A percentile compares a stretch with the other conserved stretches of the same genome.
These are phyloP conservation scores for Elongisporangium senticosum DNA, from an alignment of 352 stramenopile species.

Conservation along the genomic window DNA sequence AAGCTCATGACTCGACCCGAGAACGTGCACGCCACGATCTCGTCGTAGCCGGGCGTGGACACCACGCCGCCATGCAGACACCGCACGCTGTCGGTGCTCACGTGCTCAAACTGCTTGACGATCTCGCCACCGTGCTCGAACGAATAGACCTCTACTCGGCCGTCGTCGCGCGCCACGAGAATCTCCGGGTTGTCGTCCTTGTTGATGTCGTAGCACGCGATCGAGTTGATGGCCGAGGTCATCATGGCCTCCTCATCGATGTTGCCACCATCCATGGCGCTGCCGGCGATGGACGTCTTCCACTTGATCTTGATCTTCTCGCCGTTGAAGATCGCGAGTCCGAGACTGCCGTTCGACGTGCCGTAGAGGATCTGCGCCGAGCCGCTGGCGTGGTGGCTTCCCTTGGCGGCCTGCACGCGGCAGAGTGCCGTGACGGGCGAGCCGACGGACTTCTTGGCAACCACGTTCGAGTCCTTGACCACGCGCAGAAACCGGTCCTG, in stretches of 20 bases:
- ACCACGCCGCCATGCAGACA: slow-evolving; percentile 68
- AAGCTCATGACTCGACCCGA: slow-evolving; percentile 77
- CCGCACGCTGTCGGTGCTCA: slow-evolving; percentile 69
- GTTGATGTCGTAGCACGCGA: slow-evolving; percentile 75
- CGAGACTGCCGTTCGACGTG: slow-evolving; percentile 48
- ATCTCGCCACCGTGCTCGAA: slow-evolving; percentile 48
- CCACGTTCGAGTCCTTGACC: slow-evolving; percentile 46
- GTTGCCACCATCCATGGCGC: slow-evolving; percentile 15
- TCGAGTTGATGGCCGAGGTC: slow-evolving; percentile 56
- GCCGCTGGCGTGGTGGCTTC: slow-evolving; percentile 9
- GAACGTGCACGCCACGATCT: slow-evolving; percentile 76
- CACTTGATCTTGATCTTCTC: slow-evolving; percentile 74
- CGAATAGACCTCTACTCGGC: slow-evolving; percentile 67
- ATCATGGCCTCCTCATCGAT: slow-evolving; percentile 3
- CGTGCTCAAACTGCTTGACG: slow-evolving; percentile 59
- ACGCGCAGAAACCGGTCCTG: slow-evolving; percentile 69
- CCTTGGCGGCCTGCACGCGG: slow-evolving; percentile 18
- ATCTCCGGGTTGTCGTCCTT: slow-evolving; percentile 74
- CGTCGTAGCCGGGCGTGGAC: slow-evolving; percentile 63
- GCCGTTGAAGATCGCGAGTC: slow-evolving; percentile 59
- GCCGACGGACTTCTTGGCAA: slow-evolving; percentile 56
- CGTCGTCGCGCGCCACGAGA: slow-evolving; percentile 75
- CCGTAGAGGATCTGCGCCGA: slow-evolving; percentile 57
- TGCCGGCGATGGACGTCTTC: slow-evolving; percentile 34
- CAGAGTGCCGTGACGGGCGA: slow-evolving; percentile 48